Evolutionary conservation across 352 stramenopile genomes (phyloP).

Genomic region (Globisporangium takayamanum): DNA sequence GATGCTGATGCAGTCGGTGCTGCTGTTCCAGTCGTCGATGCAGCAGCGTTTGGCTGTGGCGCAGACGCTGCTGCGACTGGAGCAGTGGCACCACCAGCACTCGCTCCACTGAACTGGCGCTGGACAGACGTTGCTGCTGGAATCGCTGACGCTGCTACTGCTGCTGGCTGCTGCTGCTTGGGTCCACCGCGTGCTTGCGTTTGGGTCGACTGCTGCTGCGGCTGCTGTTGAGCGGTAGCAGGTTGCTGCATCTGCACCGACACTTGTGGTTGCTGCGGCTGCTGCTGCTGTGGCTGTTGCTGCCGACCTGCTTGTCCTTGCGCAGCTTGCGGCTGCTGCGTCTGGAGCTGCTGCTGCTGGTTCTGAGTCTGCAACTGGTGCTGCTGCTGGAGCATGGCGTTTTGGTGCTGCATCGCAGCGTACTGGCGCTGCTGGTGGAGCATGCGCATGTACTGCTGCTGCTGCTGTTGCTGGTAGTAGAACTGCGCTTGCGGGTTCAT

Average conservation of each 20-base stretch:
- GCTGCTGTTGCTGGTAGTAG: slow-evolving; percentile 70
- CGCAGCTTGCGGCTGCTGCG: slow-evolving; percentile 10
- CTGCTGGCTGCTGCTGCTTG: slow-evolving; percentile 15
- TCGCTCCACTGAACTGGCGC: slow-evolving; percentile 10
- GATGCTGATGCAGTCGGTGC: background rate
- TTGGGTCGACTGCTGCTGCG: slow-evolving; percentile 21
- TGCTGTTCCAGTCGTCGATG: background rate
- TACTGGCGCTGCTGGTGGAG: slow-evolving; percentile 40
- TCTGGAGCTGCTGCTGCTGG: slow-evolving; percentile 29
- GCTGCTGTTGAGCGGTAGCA: background rate
- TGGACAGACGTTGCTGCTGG: slow-evolving; percentile 7
- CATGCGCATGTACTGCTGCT: slow-evolving; percentile 79
- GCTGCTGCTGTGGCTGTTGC: background rate
- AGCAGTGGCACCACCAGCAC: background rate
- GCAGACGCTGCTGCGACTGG: background rate
- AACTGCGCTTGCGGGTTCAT: slow-evolving; percentile 67
- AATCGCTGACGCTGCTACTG: slow-evolving; percentile 4
- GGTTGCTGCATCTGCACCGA: background rate
- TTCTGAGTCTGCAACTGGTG: slow-evolving; percentile 18
- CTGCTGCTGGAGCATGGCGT: slow-evolving; percentile 31
- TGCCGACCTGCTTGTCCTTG: background rate
- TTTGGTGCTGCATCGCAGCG: slow-evolving; percentile 35
- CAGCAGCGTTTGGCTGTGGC: too few species aligned
- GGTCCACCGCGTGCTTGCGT: background rate
- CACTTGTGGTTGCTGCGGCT: slow-evolving; percentile 4